Percentiles rank a stretch among this genome's conserved stretches.
phyloP scores from a whole-genome alignment of 2,329 filamentous ascomycete genomes.

The Emergomyces africanus region DNA sequence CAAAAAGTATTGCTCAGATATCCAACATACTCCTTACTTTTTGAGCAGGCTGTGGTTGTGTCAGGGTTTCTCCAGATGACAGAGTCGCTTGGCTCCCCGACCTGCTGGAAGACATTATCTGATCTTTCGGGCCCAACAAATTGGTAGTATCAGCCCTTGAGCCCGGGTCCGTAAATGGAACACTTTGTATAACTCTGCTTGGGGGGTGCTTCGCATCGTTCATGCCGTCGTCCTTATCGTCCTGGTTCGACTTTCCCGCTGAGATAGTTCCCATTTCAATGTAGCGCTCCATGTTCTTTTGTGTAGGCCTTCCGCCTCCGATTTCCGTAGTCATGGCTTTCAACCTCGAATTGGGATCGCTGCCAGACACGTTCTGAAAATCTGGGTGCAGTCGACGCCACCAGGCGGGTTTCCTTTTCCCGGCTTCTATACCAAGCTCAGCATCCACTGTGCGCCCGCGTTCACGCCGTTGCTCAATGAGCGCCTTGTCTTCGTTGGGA shows the following conservation, averaged over 20 bases:
- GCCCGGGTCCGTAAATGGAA: neutral
- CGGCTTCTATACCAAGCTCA: conserved; percentile 44
- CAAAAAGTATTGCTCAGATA: conserved; percentile 15
- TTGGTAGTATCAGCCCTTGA: neutral
- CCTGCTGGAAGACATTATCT: conserved; percentile 9
- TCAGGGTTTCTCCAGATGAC: conserved; percentile 11
- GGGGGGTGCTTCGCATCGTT: conserved; percentile 2
- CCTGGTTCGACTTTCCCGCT: conserved; percentile 4
- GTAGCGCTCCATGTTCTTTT: conserved; percentile 16
- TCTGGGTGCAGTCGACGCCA: conserved; percentile 38
- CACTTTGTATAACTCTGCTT: neutral
- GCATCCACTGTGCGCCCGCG: conserved; percentile 45
- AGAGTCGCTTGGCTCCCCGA: conserved; percentile 16
- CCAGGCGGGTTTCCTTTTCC: conserved; percentile 48
- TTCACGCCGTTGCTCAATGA: conserved; percentile 50
- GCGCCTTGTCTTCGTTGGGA: conserved; percentile 56
- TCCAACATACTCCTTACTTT: conserved; percentile 31
- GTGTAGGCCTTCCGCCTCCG: conserved; percentile 19
- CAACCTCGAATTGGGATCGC: conserved; percentile 17
- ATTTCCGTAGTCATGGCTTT: conserved; percentile 24
- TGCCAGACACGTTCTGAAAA: conserved; percentile 15
- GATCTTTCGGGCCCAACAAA: conserved; percentile 4
- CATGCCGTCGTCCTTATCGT: neutral
- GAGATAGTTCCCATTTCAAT: conserved; percentile 28
- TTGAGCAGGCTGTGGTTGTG: conserved; percentile 16